Base-by-base conservation (phyloP, 805 yeast species). In the Hanseniaspora osmophila region DNA sequence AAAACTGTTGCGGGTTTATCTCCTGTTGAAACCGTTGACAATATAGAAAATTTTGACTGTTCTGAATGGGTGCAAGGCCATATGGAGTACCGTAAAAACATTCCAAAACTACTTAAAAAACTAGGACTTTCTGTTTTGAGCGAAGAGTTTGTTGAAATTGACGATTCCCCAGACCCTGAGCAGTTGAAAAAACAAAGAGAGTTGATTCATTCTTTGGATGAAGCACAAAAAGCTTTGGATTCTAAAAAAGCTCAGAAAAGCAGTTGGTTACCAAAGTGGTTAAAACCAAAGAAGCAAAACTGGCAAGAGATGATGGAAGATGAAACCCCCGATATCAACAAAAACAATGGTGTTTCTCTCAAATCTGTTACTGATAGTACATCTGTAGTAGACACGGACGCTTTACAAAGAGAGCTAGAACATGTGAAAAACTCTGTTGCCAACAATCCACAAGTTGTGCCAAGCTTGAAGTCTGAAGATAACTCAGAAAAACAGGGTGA, bases 121-220 rank as follows among this genome's bases (percentile, higher is more conserved):
- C 54, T 84, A 37, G 88, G 84, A 3, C 82, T 94, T 78, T 81
- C 84, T 46, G 86, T 92, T 4, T 60, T 87, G 38, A 76, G 81
- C 50, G 98, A 92, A 48, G 95, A 88, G 59, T 92, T 92, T 58
- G 80, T 84, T 16, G 98, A 92, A 62, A 88, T 92, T 52, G 96
- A 88, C 59, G 96, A 90, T 57, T 54, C 56, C 6, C 94, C 96
- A 0, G 95, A 90, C 61, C 85, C 94, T 2, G 95, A 85, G 52
- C 78, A 80, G 54, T 73, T 77, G 19, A 87, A 87, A 52, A 76
- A 90, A 52, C 94, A 87, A 56, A 70, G 96, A 48, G 78, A 84
- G 56, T 68, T 92, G 54, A 72, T 92, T 11, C 68, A 70, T 47
- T 41, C 48, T 16, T 83, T 90, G 54, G 96, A 86, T 52, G 85